A percentile compares a stretch with the other conserved stretches of the same genome.
Conservation (phyloP, 768 basidiomycete genomes). For the Hypholoma sublateritium region DNA sequence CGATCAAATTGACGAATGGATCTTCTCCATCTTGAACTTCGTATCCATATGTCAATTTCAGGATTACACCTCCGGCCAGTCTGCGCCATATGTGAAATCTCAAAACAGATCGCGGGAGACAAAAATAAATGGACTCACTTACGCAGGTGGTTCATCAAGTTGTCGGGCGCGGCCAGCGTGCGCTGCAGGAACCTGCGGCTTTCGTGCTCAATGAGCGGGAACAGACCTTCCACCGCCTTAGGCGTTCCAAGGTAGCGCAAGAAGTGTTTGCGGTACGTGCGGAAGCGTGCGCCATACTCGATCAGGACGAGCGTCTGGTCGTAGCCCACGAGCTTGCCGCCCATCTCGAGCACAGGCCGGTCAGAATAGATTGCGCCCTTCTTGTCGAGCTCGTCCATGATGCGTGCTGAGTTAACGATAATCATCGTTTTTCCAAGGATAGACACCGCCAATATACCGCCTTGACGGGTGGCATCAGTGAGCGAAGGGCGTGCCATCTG, state of each 20-base stretch:
- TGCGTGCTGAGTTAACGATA: slow-evolving; percentile 43
- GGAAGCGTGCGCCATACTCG: slow-evolving; percentile 42
- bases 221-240: slow-evolving; percentile 26
- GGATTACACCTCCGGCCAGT: slow-evolving; percentile 52
- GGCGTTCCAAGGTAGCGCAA: slow-evolving; percentile 39
- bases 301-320: slow-evolving; percentile 44
- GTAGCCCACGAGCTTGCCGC: slow-evolving; percentile 50
- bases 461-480: slow-evolving; percentile 21
- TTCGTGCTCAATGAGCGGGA: slow-evolving; percentile 34
- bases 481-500: neutral
- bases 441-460: slow-evolving; percentile 36
- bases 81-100: slow-evolving; percentile 22
- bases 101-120: neutral
- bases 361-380: slow-evolving; percentile 48
- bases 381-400: slow-evolving; percentile 48
- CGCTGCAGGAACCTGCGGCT: slow-evolving; percentile 37
- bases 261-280: slow-evolving; percentile 44
- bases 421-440: slow-evolving; percentile 47
- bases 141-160: slow-evolving; percentile 36
- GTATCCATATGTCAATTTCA: slow-evolving; percentile 56
- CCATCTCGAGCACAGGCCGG: slow-evolving; percentile 48
- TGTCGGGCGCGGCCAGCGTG: slow-evolving; percentile 28
- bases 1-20: slow-evolving; percentile 50
- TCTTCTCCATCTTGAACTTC: slow-evolving; percentile 52
- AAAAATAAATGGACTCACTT: slow-evolving; percentile 30